Evolutionary conservation across 495 filamentous ascomycete species (phyloP), one percentile per base, ranked within the genome.

Genomic region (Hyaloscypha bicolor): DNA sequence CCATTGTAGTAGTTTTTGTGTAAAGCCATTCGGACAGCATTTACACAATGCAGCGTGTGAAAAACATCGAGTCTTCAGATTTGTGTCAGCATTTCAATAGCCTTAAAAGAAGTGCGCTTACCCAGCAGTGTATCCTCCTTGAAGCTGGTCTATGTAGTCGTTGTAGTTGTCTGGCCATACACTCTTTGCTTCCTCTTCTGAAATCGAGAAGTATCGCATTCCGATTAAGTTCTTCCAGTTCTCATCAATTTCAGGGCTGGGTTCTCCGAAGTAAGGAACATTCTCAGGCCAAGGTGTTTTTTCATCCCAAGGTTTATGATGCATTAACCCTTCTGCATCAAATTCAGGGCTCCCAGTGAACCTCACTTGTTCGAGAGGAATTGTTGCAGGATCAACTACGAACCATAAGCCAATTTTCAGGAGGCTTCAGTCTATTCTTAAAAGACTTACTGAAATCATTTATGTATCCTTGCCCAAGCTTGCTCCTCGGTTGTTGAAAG

Each of bases 191-290:
- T 69, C 67, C 3, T 60, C 37, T 42, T 69, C 67, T 14, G 67
- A 69, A n/a, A 69, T 64, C 11, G 67, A 69, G 56, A 69, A 69
- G 25, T 69, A 64, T 32, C 67, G 33, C 9, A 21, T 31, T 9
- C 62, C 59, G 29, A 69, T 62, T 33, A 64, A 60, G 29, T 63
- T 52, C 16, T 60, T 21, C 67, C 67, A 69, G 31, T 62, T 63
- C 25, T 31, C 35, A 53, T 69, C 62, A n/a, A 69, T 51, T 39
- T 69, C n/a, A 0, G 42, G 51, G 30, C 51, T 69, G 6, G 67
- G 61, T 29, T 59, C 35, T 58, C 64, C 64, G 55, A 67, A 58
- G 45, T 67, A 67, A 4, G 29, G 30, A 14, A 55, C 55, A 19
- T 67, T 59, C 22, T 59, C 64, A 22, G 64, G 64, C 64, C 45